These are phyloP conservation scores for Thielaviopsis ethacetica DNA, from an alignment of 2,329 filamentous ascomycete genomes.

Conservation along the genomic window DNA sequence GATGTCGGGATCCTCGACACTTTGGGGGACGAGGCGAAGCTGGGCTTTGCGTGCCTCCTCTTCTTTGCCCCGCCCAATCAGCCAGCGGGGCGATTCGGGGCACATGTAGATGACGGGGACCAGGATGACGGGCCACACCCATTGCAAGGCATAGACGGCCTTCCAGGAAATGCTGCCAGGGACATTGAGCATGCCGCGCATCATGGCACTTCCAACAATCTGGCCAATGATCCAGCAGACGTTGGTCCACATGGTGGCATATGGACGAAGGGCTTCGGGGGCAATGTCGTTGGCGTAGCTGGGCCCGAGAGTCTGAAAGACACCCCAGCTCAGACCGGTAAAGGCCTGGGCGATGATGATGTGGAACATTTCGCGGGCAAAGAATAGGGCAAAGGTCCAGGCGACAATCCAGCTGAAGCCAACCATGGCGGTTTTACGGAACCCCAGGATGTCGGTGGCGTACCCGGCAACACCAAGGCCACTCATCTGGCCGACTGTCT, in stretches of 20 bases:
- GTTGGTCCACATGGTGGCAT: conserved; percentile 25
- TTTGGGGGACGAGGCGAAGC: conserved; percentile 15
- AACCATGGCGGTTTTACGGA: conserved; percentile 25
- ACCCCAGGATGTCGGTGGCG: conserved; percentile 24
- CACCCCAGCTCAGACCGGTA: conserved; percentile 24
- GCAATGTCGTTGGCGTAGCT: conserved; percentile 26
- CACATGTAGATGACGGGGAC: conserved; percentile 21
- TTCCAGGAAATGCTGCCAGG: conserved; percentile 25
- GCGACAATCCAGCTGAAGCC: conserved; percentile 20
- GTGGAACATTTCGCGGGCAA: conserved; percentile 20
- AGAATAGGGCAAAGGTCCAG: conserved; percentile 28
- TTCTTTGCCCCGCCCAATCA: conserved; percentile 23
- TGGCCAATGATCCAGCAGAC: conserved; percentile 28
- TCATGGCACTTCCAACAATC: conserved; percentile 24
- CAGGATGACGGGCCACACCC: conserved; percentile 26
- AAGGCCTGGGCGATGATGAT: conserved; percentile 25
- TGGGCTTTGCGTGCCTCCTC: conserved; percentile 16
- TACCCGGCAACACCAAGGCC: conserved; percentile 27
- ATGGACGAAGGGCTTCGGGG: conserved; percentile 20
- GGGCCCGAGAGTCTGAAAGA: conserved; percentile 24
- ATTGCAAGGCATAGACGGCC: conserved; percentile 28
- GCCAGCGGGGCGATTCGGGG: conserved; percentile 28
- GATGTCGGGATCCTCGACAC: conserved; percentile 16
- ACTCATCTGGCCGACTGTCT: conserved; percentile 28
- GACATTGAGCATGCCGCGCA: conserved; percentile 20